These are phyloP conservation scores for Trichosporon faecale DNA, from an alignment of 1,284 basidiomycete species.

Conservation along the genomic window DNA sequence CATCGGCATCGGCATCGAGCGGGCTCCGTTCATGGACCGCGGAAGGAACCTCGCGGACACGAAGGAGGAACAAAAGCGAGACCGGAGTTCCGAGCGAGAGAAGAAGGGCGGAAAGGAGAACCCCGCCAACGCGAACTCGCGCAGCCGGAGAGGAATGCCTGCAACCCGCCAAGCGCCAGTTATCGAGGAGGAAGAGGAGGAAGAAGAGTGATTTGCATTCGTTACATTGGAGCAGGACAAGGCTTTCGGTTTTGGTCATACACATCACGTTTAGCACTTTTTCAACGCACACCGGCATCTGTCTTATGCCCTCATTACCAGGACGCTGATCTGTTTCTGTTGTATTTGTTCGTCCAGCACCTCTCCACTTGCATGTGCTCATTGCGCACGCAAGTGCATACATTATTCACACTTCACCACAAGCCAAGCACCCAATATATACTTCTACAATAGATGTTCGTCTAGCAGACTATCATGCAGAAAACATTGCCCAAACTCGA, in stretches of 20 bases:
- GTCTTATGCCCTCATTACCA: neutral
- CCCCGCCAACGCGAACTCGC: neutral
- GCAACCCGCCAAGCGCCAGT: constrained; percentile 18
- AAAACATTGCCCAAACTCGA: neutral
- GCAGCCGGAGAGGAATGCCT: neutral
- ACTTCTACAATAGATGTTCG: neutral
- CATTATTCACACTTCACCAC: neutral
- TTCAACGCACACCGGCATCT: constrained; percentile 2
- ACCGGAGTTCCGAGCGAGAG: constrained; percentile 12
- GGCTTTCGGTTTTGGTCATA: neutral
- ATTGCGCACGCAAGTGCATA: neutral
- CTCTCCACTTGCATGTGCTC: neutral
- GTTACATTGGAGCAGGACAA: neutral
- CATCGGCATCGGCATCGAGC: neutral
- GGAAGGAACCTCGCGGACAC: neutral
- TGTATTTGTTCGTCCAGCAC: neutral
- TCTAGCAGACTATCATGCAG: neutral
- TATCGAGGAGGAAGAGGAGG: constrained; percentile 36
- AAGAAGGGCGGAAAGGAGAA: constrained; percentile 4
- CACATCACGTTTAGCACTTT: constrained; percentile 7
- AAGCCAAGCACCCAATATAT: neutral
- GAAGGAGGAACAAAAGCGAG: neutral
- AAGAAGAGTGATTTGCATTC: constrained; percentile 21
- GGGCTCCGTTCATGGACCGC: neutral
- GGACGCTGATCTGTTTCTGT: constrained; percentile 3